Base-by-base conservation (phyloP, 2,329 filamentous ascomycete genomes). In the Cercospora janseana region DNA sequence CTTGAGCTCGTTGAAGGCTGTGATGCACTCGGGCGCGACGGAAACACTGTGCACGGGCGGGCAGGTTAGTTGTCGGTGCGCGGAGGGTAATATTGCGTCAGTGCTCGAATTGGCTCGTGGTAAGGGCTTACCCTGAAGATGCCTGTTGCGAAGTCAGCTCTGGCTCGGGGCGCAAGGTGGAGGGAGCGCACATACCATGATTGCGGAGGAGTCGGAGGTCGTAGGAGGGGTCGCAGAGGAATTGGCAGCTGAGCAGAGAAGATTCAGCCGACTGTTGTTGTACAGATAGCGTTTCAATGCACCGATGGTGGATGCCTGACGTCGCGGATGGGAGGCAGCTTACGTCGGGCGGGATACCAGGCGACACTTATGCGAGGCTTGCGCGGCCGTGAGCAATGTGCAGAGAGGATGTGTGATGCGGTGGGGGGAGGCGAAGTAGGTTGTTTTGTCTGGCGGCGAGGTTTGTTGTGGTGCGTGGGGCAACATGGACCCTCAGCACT, bases 1-100 rank as follows among this genome's bases (percentile, higher is more conserved):
- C 82, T 92, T 92, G 61, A 92, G 80, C 63, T 91, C 85, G 73
- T 91, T 89, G 80, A 85, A 92, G 59, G 71, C 69, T 51, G 65
- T 65, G 63, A 79, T 81, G 80, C 86, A 90, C 53, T 91, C 86
- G 68, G 81, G 79, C 60, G 79, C 75, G 65, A 90, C 83, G 69
- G 79, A 78, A 63, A 86, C 86, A 79, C 86, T 90, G 72, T 44
- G 43, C 41, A 51, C 49, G 55, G 27, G 37, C 49, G 15, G 47
- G 27, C 29, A n/a, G n/a, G 49, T 49, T 18, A 40, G 44, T 44
- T 38, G 34, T 10, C 18, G 34, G 18, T 42, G 29, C 28, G 46
- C 31, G 16, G 26, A 29, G 21, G 15, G 34, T 27, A 13, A 37
- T 6, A 16, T 29, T 43, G 49, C 26, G 45, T 32, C 13, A 29